A percentile compares a stretch with the other conserved stretches of the same genome.
Conservation (phyloP, 352 stramenopile genomes). For the Phytophthora melonis region DNA sequence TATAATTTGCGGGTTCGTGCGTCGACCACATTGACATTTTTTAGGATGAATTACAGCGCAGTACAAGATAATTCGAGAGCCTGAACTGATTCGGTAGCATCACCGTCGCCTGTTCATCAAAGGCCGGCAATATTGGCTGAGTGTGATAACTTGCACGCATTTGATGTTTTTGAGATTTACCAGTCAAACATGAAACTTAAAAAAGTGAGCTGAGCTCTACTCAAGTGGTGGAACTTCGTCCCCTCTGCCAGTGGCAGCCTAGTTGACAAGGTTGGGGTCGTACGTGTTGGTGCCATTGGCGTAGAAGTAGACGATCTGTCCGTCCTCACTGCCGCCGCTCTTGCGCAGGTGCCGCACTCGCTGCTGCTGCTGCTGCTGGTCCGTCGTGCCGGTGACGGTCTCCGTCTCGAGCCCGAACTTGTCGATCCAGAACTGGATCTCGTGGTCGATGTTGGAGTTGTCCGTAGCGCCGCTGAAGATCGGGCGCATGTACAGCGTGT, state of each 20-base stretch:
- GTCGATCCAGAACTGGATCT: conserved; percentile 63
- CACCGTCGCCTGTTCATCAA: background rate
- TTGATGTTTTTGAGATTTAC: background rate
- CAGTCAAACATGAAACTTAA: background rate
- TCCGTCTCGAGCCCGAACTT: conserved; percentile 40
- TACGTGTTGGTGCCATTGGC: conserved; percentile 44
- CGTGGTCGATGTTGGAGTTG: conserved; percentile 52
- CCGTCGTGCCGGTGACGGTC: background rate
- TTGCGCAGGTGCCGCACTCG: background rate
- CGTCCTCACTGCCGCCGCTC: background rate
- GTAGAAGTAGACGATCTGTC: conserved; percentile 41
- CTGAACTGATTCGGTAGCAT: conserved; percentile 51
- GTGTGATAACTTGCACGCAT: background rate
- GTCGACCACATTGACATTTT: background rate
- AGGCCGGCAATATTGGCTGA: background rate
- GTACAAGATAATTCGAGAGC: conserved; percentile 61
- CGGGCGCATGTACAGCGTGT: conserved; percentile 60
- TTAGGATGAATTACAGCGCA: conserved; percentile 44
- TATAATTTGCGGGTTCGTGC: too few relatives aligned
- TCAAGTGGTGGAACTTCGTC: too few relatives aligned
- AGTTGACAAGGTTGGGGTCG: conserved; percentile 9
- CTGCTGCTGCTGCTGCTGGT: conserved; percentile 22
- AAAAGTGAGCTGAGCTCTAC: too few relatives aligned
- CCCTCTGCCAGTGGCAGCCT: background rate
- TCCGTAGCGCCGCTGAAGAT: conserved; percentile 62